Evolutionary conservation across 1,284 basidiomycete genomes (phyloP), one percentile per base, ranked within the genome.

Genomic region (Cystobasidium pallidum): DNA sequence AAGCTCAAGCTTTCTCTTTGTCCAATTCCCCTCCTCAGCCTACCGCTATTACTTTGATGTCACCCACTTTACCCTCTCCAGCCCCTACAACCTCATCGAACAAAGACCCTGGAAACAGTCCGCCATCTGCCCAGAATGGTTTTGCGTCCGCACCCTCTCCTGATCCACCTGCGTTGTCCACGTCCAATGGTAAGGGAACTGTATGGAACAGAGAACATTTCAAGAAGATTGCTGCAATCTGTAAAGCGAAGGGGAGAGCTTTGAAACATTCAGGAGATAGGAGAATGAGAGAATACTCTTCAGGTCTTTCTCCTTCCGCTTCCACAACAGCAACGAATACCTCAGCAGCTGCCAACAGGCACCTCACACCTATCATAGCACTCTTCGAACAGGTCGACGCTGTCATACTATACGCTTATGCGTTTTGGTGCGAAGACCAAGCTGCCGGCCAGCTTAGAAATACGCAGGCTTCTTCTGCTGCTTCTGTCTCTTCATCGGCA

Each of bases 381-480:
- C 75, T 82, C 0, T 76, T 83, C 15, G 80, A 81, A 74, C 81
- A 83, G 62, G 82, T 83, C 34, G 84, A 85, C 73, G 81, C 84
- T 17, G 78, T 83, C 32, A 77, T 85, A 3, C 79, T 84, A 6
- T 85, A 82, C 78, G 79, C 82, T 19, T 84, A 83, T 74, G 78
- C 82, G 26, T 84, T 83, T 75, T 85, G 82, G 78, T 81, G 82
- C 73, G 83, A 84, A 55, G 84, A 85, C 57, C 79, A 81, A 41
- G 77, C 76, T 2, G 70, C 65, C 4, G 65, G 62, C 24, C 63
- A 51, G 4, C 6, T 57, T 11, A 59, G 67, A 39, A 47, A 19
- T 41, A 41, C 61, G 19, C 68, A 71, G 47, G 39, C 61, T 41
- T 54, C 49, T 28, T 47, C 34, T 32, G 49, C 62, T 34, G 30